Evolutionary conservation across 2,329 filamentous ascomycete genomes (phyloP), one percentile per base, ranked within the genome.

Genomic region (Fusarium aywerte): DNA sequence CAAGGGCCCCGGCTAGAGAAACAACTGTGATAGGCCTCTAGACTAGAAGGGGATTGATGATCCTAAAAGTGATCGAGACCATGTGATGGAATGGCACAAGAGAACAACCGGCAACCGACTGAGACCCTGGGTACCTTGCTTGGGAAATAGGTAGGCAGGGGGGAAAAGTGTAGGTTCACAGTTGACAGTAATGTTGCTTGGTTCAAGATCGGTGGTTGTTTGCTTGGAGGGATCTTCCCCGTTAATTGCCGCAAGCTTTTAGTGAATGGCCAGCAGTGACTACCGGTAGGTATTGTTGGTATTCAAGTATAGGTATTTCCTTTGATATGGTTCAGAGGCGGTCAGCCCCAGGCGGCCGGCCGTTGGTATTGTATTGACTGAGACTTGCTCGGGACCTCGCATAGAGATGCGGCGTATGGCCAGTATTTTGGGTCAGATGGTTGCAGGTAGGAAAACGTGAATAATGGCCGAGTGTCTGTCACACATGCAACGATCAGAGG

Each of bases 341-440:
- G 65, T 68, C 65, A 68, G 68, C 56, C 53, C 39, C 40, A 43
- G 47, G 60, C 56, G 65, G 65, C 63, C 58, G 27, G 65, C 65
- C 56, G 62, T 62, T 48, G 32, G n/a, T 48, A 23, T 40, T 47
- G 52, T 69, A 48, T 67, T 62, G 48, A 58, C 52, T 63, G 65
- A 58, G 57, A 64, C 62, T 65, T 60, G 59, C 39, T 58, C 60
- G 60, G 68, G 66, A 64, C 63, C 68, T 65, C 68, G 70, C 65
- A 71, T 62, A 44, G 47, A 54, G 58, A 63, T 71, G 58, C 62
- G 59, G 59, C 66, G 68, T 58, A 65, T 61, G 65, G 67, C 47
- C 35, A 55, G 52, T 38, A 36, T 69, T 39, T 45, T 63, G 47
- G 62, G 62, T 63, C 57, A 38, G 58, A 27, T 62, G 50, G 44